A percentile compares a stretch with the other conserved stretches of the same genome.
These are phyloP conservation scores for Pistacia atlantica DNA, from an alignment of 345 rosid genomes.

Conservation along the genomic window DNA sequence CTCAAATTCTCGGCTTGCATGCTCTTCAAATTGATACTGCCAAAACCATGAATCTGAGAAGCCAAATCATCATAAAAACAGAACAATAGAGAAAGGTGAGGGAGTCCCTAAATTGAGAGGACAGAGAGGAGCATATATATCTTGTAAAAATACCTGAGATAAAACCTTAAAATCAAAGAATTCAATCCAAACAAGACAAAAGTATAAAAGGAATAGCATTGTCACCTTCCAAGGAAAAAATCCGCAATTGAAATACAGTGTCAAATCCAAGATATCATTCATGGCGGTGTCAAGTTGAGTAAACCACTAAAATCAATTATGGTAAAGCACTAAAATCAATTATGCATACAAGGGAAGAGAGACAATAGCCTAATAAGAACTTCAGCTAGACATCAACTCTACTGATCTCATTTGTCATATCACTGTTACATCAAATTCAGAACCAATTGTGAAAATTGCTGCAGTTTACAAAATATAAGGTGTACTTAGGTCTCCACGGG, in stretches of 20 bases:
- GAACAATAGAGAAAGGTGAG: slow-evolving; percentile 23
- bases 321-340: background rate
- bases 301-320: background rate
- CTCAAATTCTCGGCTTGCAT: slow-evolving; percentile 88
- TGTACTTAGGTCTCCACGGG: background rate
- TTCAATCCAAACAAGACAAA: background rate
- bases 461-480: background rate
- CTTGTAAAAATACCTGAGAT: background rate
- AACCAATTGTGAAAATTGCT: background rate
- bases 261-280: background rate
- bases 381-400: background rate
- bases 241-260: background rate
- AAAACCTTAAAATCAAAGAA: background rate
- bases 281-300: background rate
- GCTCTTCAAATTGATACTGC: slow-evolving; percentile 96
- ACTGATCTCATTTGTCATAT: background rate
- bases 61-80: slow-evolving; percentile 38
- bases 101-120: slow-evolving; percentile 10
- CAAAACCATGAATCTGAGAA: slow-evolving; percentile 84
- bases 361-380: background rate
- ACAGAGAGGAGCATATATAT: background rate
- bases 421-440: background rate
- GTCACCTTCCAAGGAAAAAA: background rate
- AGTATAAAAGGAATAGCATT: background rate
- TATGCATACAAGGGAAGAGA: background rate